Percentiles rank a stretch among this genome's conserved stretches.
phyloP scores from a whole-genome alignment of 2,329 filamentous ascomycete genomes.

The Colletotrichum tamarilloi region DNA sequence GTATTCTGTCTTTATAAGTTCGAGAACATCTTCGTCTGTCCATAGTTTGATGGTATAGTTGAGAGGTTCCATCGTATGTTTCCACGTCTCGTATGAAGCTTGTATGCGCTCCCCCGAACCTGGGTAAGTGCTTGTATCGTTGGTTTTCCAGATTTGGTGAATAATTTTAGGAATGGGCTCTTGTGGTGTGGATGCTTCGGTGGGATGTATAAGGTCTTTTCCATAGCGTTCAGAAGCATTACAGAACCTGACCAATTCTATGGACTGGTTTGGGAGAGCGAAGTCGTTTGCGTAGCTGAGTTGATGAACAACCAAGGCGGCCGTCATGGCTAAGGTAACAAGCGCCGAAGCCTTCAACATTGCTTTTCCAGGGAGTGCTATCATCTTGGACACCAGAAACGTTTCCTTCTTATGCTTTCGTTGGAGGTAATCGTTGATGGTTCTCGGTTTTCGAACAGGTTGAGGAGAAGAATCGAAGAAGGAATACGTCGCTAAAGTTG shows the following conservation, averaged over 20 bases:
- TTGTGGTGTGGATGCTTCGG: neutral
- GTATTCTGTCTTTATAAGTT: slow-evolving; percentile 36
- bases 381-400: neutral
- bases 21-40: slow-evolving; percentile 38
- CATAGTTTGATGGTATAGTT: slow-evolving; percentile 40
- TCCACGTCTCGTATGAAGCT: slow-evolving; percentile 35
- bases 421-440: neutral
- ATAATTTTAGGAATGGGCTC: slow-evolving; percentile 34
- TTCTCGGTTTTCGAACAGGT: neutral
- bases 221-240: neutral
- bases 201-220: neutral
- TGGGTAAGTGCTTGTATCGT: slow-evolving; percentile 36
- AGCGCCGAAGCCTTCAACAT: neutral
- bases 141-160: slow-evolving; percentile 41
- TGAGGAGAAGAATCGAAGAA: neutral
- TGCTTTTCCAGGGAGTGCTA: slow-evolving; percentile 1
- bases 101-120: neutral
- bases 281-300: slow-evolving; percentile 19
- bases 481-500: too few relatives aligned
- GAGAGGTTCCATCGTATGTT: slow-evolving; percentile 26
- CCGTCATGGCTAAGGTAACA: neutral
- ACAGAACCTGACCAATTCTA: slow-evolving; percentile 9
- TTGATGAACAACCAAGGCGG: slow-evolving; percentile 20
- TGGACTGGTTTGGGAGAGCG: slow-evolving; percentile 3
- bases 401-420: neutral